Percentiles rank a stretch among this genome's conserved stretches.
phyloP scores from a whole-genome alignment of 2,329 filamentous ascomycete genomes.

The Thermothelomyces thermophilus region DNA sequence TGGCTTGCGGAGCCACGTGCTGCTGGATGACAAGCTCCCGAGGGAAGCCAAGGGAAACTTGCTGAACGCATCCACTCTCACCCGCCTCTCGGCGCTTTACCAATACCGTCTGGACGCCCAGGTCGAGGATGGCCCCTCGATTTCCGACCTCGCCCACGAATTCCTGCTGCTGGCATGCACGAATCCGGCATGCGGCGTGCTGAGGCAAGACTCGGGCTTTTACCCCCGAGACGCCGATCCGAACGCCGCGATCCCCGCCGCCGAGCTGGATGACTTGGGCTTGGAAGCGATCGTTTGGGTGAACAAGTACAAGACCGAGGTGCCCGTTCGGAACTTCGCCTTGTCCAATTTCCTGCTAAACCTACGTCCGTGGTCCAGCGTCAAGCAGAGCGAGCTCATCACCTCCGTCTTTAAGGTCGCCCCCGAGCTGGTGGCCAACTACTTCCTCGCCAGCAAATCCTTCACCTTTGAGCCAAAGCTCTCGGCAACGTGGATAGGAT shows the following conservation, averaged over 20 bases:
- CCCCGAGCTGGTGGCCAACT: slow-evolving; percentile 82
- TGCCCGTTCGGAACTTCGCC: slow-evolving; percentile 72
- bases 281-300: slow-evolving; percentile 65
- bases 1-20: slow-evolving; percentile 60
- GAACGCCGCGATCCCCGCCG: slow-evolving; percentile 37
- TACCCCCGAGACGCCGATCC: slow-evolving; percentile 68
- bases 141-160: slow-evolving; percentile 65
- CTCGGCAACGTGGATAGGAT: slow-evolving; percentile 91
- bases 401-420: slow-evolving; percentile 71
- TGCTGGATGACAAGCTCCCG: slow-evolving; percentile 68
- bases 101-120: slow-evolving; percentile 46
- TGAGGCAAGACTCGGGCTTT: slow-evolving; percentile 72
- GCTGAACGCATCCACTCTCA: slow-evolving; percentile 67
- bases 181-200: slow-evolving; percentile 61
- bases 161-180: slow-evolving; percentile 74
- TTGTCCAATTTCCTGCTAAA: slow-evolving; percentile 72
- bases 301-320: slow-evolving; percentile 56
- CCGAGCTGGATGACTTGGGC: slow-evolving; percentile 50
- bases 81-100: slow-evolving; percentile 67
- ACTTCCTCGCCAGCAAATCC: slow-evolving; percentile 71
- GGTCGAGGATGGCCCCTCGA: slow-evolving; percentile 39
- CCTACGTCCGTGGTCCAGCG: slow-evolving; percentile 75
- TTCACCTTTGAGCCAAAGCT: slow-evolving; percentile 89
- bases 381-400: slow-evolving; percentile 74
- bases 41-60: slow-evolving; percentile 67